A percentile compares a stretch with the other conserved stretches of the same genome.
phyloP scores from a whole-genome alignment of 192 early-diverging fungal genomes.

The Coemansia sp. region DNA sequence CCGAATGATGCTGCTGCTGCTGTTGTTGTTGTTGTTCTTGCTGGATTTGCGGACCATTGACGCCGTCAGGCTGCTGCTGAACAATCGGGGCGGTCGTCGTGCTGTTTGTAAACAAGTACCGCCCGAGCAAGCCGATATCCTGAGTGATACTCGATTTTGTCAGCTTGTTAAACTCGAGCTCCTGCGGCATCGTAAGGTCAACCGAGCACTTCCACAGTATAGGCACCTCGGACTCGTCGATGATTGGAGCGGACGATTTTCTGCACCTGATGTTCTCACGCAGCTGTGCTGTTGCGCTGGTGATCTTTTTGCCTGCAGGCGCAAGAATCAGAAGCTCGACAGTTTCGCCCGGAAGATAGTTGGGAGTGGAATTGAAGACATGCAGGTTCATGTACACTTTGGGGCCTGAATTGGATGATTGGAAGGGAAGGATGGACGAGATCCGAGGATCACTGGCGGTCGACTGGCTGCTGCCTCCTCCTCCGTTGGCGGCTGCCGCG shows the following conservation, averaged over 20 bases:
- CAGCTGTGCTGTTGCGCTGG: slow-evolving; percentile 40
- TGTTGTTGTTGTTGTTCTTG: background rate
- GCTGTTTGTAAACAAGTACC: slow-evolving; percentile 40
- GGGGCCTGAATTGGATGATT: slow-evolving; percentile 6
- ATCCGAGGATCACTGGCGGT: background rate
- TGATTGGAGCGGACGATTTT: slow-evolving; percentile 56
- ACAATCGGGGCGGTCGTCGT: background rate
- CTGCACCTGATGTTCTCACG: slow-evolving; percentile 53
- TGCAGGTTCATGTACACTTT: slow-evolving; percentile 45
- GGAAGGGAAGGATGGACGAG: slow-evolving; percentile 26
- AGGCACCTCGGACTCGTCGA: slow-evolving; percentile 57
- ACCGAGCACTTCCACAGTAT: slow-evolving; percentile 54
- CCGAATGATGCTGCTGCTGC: slow-evolving; percentile 1
- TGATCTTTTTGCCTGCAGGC: slow-evolving; percentile 45
- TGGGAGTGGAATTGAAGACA: slow-evolving; percentile 46
- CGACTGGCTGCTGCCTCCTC: background rate
- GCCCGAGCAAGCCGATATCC: slow-evolving; percentile 52
- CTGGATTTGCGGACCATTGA: background rate
- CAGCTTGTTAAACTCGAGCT: slow-evolving; percentile 49
- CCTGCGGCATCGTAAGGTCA: slow-evolving; percentile 30
- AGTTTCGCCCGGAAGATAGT: slow-evolving; percentile 47
- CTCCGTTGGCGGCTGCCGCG: background rate
- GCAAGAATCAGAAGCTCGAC: slow-evolving; percentile 51
- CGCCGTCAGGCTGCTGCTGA: background rate
- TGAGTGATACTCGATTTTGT: slow-evolving; percentile 39